A percentile compares a stretch with the other conserved stretches of the same genome.
Evolutionary conservation across 306 rosid genomes (phyloP).

Genomic region (Pyrus betulifolia): DNA sequence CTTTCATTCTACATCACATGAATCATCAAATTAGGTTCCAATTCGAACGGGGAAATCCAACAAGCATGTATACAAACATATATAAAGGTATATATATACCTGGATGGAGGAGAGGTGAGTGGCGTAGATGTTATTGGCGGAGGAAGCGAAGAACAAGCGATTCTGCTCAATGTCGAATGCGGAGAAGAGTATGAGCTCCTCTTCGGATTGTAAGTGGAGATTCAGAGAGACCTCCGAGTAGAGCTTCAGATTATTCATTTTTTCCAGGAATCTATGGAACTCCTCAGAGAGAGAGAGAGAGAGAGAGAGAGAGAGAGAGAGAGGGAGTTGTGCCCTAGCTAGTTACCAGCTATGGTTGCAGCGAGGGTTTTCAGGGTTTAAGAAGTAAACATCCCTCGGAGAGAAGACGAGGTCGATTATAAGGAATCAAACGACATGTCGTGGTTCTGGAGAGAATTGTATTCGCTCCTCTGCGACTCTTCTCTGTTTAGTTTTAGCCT

Average conservation of each 20-base stretch:
- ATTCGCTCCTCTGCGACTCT: too few species aligned
- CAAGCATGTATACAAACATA: not conserved
- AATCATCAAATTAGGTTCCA: slow-evolving; percentile 1
- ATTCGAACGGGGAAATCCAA: not conserved
- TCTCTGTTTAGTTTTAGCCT: too few species aligned
- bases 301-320: not conserved
- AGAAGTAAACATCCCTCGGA: not conserved
- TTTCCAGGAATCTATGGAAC: not conserved
- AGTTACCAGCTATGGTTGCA: not conserved
- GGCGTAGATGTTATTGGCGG: slow-evolving; percentile 56
- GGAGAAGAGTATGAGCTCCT: slow-evolving; percentile 49
- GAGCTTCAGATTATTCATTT: slow-evolving; percentile 74
- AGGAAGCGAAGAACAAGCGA: slow-evolving; percentile 83
- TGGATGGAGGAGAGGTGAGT: slow-evolving; percentile 66
- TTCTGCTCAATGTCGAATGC: slow-evolving; percentile 80
- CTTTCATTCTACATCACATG: slow-evolving; percentile 39
- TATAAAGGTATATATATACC: slow-evolving; percentile 1
- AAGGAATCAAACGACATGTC: not conserved
- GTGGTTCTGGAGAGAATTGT: not conserved
- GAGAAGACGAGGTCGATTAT: not conserved
- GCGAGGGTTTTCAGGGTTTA: not conserved
- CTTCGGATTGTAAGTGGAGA: slow-evolving; percentile 39
- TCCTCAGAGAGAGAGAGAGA: not conserved
- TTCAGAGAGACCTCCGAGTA: slow-evolving; percentile 48
- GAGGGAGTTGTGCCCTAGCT: not conserved